Percentiles rank a stretch among this genome's conserved stretches.
Evolutionary conservation across 345 rosid genomes (phyloP).

Genomic region (Cardamine resedifolia): DNA sequence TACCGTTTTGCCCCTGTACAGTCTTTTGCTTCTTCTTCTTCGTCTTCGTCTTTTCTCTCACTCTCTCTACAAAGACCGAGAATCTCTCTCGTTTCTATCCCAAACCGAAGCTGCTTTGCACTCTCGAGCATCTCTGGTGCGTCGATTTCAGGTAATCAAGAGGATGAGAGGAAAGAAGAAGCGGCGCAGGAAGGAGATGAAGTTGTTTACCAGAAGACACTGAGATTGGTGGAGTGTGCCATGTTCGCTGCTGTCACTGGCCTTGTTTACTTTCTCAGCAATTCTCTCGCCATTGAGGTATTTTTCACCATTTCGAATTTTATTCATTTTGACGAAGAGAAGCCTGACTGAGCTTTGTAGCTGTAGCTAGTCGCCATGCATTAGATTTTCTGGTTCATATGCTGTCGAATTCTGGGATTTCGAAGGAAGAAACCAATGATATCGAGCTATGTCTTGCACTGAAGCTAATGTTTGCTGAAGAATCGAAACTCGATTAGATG

Average conservation of each 20-base stretch:
- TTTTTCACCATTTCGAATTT: not conserved
- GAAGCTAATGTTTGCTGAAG: not conserved
- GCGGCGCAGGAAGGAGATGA: slow-evolving; percentile 47
- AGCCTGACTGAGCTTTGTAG: not conserved
- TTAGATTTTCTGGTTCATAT: not conserved
- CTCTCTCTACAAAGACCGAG: slow-evolving; percentile 18
- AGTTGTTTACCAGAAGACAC: slow-evolving; percentile 62
- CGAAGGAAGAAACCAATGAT: not conserved
- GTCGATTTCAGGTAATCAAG: slow-evolving; percentile 34
- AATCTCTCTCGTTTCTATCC: slow-evolving; percentile 33
- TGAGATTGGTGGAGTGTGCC: slow-evolving; percentile 89
- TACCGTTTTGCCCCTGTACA: slow-evolving; percentile 16
- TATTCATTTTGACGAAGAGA: not conserved
- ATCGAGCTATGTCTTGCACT: not conserved
- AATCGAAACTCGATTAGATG: not conserved
- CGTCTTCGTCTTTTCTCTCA: not conserved
- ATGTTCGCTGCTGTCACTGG: slow-evolving; percentile 93
- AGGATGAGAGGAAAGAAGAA: slow-evolving; percentile 41
- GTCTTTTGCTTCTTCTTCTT: slow-evolving; percentile 28
- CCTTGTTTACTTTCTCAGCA: slow-evolving; percentile 84
- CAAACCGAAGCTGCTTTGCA: slow-evolving; percentile 39
- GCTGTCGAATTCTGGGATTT: not conserved
- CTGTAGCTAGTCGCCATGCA: not conserved
- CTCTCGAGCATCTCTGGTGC: slow-evolving; percentile 47
- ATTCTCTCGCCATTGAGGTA: slow-evolving; percentile 90